Conservation (phyloP, 768 basidiomycete genomes). For the Leucocoprinus birnbaumii region DNA sequence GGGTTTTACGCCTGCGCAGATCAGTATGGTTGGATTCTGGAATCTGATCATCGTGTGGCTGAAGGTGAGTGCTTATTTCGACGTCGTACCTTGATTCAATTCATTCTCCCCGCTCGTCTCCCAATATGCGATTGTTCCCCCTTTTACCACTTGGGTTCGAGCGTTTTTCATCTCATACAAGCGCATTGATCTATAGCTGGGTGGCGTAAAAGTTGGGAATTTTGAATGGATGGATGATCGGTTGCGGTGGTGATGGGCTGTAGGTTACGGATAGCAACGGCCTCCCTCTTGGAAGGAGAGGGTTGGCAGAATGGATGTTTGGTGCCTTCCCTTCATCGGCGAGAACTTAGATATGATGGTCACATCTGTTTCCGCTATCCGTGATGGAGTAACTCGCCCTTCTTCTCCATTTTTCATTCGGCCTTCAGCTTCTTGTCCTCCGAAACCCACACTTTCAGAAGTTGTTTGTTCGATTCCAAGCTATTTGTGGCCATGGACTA, state of each 20-base stretch:
- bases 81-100: background rate
- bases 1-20: slow-evolving; percentile 72
- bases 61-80: slow-evolving; percentile 58
- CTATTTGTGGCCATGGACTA: too few relatives aligned
- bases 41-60: slow-evolving; percentile 95
- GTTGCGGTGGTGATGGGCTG: background rate
- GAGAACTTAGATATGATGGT: background rate
- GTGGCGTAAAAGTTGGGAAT: too few relatives aligned
- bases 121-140: background rate
- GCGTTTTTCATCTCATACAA: too few relatives aligned
- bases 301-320: too few relatives aligned
- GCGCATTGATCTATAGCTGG: too few relatives aligned
- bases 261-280: background rate
- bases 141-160: too few relatives aligned
- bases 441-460: too few relatives aligned
- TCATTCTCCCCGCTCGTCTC: background rate
- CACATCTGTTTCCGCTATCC: background rate
- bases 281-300: too few relatives aligned
- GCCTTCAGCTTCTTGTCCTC: too few relatives aligned
- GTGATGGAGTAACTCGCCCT: background rate
- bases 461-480: too few relatives aligned
- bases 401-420: background rate
- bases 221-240: background rate
- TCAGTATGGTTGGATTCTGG: slow-evolving; percentile 96
- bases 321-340: background rate